Conservation (phyloP, 2,329 filamentous ascomycete genomes). For the Lachnellula hyalina region DNA sequence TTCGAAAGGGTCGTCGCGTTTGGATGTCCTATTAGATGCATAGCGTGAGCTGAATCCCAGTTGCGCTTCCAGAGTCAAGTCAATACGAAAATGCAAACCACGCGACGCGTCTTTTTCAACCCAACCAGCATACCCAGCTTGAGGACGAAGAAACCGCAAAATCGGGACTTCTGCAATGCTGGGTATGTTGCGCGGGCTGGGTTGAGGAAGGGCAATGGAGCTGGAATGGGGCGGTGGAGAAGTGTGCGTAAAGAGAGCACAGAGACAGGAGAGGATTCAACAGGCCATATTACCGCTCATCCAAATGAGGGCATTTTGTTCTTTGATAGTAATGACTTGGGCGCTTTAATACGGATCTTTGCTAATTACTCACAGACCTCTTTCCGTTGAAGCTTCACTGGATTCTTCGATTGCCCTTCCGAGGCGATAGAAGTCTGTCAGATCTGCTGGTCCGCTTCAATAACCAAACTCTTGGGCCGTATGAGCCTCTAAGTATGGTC, state of each 20-base stretch:
- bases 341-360: not conserved
- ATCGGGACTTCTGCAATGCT: constrained; percentile 23
- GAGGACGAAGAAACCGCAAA: constrained; percentile 22
- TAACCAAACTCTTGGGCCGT: constrained; percentile 44
- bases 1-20: not conserved
- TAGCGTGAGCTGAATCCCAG: not conserved
- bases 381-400: constrained; percentile 74
- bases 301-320: constrained; percentile 81
- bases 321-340: constrained; percentile 66
- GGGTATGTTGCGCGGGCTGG: constrained; percentile 10
- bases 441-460: constrained; percentile 47
- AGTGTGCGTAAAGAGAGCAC: constrained; percentile 39
- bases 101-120: constrained; percentile 30
- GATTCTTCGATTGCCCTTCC: constrained; percentile 48
- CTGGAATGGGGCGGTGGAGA: constrained; percentile 10
- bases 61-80: not conserved
- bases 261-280: constrained; percentile 55
- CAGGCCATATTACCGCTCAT: constrained; percentile 74
- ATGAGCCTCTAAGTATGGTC: constrained; percentile 51
- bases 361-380: constrained; percentile 53
- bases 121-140: constrained; percentile 32
- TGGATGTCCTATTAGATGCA: not conserved
- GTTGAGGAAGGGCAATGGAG: constrained; percentile 8
- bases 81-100: constrained; percentile 21
- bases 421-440: constrained; percentile 40